Evolutionary conservation across 805 yeast genomes (phyloP).

Genomic region (Tetrapisispora arboricola): DNA sequence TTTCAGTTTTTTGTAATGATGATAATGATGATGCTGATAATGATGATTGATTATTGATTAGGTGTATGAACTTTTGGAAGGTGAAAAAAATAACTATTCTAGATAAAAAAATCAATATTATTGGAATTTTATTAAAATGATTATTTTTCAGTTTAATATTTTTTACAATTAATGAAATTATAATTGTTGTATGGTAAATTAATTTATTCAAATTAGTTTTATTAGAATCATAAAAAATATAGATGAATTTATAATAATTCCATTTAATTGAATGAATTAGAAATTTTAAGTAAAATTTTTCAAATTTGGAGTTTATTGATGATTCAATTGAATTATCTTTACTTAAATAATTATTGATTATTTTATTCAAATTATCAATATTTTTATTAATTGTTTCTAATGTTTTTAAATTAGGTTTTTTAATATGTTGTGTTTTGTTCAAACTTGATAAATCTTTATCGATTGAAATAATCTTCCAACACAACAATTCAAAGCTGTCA

Average conservation of each 20-base stretch:
- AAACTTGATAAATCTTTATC: conserved; percentile 27
- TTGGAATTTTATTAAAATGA: conserved; percentile 19
- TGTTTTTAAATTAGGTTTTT: conserved; percentile 23
- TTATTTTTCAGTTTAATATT: conserved; percentile 10
- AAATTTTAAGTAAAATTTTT: conserved; percentile 16
- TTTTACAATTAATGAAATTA: conserved; percentile 15
- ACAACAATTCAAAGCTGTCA: conserved; percentile 20
- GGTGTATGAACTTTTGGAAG: conserved; percentile 15
- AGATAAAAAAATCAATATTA: conserved; percentile 13
- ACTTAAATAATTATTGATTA: conserved; percentile 5
- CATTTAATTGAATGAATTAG: conserved; percentile 16
- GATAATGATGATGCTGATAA: too few species aligned
- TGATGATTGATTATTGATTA: conserved; percentile 9
- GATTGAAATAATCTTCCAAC: conserved; percentile 25
- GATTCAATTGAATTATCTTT: background rate
- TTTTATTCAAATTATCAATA: conserved; percentile 12
- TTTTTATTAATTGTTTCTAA: conserved; percentile 22
- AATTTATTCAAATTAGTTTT: conserved; percentile 6
- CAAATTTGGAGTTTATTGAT: conserved; percentile 14
- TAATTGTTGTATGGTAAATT: conserved; percentile 11
- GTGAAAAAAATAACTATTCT: conserved; percentile 19
- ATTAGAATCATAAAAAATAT: conserved; percentile 17
- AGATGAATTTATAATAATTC: conserved; percentile 21
- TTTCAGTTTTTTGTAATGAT: too few species aligned
- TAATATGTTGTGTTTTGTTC: conserved; percentile 4